phyloP scores from a whole-genome alignment of 75 land plant species.

The Ceratopteris richardii region DNA sequence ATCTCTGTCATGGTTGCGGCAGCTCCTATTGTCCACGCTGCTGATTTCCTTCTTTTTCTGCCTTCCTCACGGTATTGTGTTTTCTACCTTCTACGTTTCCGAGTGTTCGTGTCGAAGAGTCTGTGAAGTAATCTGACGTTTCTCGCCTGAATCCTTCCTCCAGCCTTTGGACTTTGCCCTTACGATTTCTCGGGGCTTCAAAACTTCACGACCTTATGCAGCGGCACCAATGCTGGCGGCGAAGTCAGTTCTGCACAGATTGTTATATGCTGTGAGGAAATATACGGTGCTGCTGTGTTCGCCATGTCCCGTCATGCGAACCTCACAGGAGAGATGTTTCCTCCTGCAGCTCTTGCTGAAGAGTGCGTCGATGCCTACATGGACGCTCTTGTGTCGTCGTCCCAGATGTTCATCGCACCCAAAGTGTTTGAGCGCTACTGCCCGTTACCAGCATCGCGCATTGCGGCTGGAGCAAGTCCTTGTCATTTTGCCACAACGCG shows the following conservation, averaged over 20 bases:
- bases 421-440: slow-evolving; percentile 9
- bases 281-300: slow-evolving; percentile 16
- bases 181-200: neutral
- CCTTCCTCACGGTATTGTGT: no score
- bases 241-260: slow-evolving; percentile 11
- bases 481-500: slow-evolving; percentile 29
- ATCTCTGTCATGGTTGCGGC: no score
- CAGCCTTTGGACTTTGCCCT: slow-evolving; percentile 1
- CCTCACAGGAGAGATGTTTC: slow-evolving; percentile 14
- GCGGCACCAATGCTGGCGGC: neutral
- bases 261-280: slow-evolving; percentile 17
- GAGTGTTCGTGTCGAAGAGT: no score
- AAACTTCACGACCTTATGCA: slow-evolving; percentile 2
- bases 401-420: neutral
- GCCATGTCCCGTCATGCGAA: slow-evolving; percentile 12
- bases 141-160: no score
- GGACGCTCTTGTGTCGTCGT: neutral
- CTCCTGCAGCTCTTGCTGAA: neutral
- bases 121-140: no score
- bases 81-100: no score
- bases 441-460: slow-evolving; percentile 19
- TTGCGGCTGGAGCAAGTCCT: slow-evolving; percentile 23
- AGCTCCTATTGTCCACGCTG: no score
- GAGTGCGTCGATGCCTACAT: slow-evolving; percentile 7
- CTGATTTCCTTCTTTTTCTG: no score